Percentiles rank a stretch among this genome's conserved stretches.
Conservation (phyloP, 177 flowering plant species). For the Tripterygium wilfordii region DNA sequence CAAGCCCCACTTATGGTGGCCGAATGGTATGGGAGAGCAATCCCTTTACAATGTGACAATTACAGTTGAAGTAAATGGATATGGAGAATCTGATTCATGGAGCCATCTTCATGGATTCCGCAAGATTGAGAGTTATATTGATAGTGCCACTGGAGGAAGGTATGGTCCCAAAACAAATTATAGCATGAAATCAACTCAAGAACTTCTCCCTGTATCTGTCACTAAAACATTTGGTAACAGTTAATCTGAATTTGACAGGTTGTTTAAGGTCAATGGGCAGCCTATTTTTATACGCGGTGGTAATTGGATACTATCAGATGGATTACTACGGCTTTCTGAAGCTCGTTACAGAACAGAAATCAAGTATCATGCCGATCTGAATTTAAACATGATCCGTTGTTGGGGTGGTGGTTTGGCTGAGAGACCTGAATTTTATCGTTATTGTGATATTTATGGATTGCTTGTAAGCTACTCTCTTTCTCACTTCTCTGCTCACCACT, state of each 20-base stretch:
- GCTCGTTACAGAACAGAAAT: constrained; percentile 84
- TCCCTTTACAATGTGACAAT: constrained; percentile 69
- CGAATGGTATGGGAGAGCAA: constrained; percentile 98
- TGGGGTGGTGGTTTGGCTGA: constrained; percentile 99
- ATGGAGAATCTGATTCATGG: constrained; percentile 90
- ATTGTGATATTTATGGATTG: constrained; percentile 90
- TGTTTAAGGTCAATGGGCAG: constrained; percentile 94
- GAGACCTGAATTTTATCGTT: constrained; percentile 95
- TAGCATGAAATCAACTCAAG: too few relatives aligned
- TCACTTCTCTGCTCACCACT: not conserved
- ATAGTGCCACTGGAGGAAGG: constrained; percentile 93
- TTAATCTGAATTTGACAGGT: too few relatives aligned
- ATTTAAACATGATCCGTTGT: constrained; percentile 96
- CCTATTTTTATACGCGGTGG: constrained; percentile 96
- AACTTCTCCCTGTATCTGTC: too few relatives aligned
- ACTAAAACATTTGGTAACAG: too few relatives aligned
- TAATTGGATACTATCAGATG: constrained; percentile 97
- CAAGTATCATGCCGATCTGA: constrained; percentile 97
- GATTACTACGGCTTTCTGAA: constrained; percentile 75
- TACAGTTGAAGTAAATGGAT: constrained; percentile 69
- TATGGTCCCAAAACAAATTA: too few relatives aligned
- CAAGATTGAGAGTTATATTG: constrained; percentile 80
- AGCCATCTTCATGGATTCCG: constrained; percentile 84
- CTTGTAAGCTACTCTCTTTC: constrained; percentile 49
- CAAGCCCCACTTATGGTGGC: constrained; percentile 99